A percentile compares a stretch with the other conserved stretches of the same genome.
phyloP scores from a whole-genome alignment of 495 filamentous ascomycete genomes.

The Hypoxylon subgilvum region DNA sequence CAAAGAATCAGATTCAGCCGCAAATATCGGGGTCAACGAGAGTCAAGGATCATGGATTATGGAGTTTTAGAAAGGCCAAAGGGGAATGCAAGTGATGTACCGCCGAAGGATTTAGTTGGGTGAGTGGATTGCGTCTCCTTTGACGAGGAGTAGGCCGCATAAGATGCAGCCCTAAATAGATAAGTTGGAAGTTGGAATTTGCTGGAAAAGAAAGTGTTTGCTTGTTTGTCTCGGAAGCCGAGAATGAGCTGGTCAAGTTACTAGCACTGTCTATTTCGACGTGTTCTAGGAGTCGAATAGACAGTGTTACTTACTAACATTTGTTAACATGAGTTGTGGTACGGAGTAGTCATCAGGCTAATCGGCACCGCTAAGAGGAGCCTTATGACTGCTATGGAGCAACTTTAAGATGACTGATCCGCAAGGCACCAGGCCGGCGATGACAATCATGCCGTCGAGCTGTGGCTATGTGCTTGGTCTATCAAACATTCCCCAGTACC shows the following conservation, averaged over 20 bases:
- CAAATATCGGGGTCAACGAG: conserved; percentile 15
- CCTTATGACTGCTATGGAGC: conserved; percentile 23
- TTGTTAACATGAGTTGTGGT: too few species aligned
- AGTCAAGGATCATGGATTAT: conserved; percentile 18
- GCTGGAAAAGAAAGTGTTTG: conserved; percentile 2
- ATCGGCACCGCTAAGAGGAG: conserved; percentile 22
- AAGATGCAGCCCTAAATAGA: conserved; percentile 11
- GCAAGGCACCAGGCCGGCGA: conserved; percentile 29
- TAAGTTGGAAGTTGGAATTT: neutral
- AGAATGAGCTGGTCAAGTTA: neutral
- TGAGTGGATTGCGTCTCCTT: neutral
- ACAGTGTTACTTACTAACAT: too few species aligned
- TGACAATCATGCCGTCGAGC: conserved; percentile 19
- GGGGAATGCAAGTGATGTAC: conserved; percentile 2
- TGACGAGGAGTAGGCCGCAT: neutral
- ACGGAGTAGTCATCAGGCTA: conserved; percentile 17
- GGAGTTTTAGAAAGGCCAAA: conserved; percentile 7
- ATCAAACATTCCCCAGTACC: conserved; percentile 16
- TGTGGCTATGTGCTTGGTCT: conserved; percentile 25
- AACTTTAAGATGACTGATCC: conserved; percentile 25
- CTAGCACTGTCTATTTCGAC: conserved; percentile 19
- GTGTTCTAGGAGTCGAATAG: too few species aligned
- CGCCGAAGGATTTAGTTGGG: conserved; percentile 23
- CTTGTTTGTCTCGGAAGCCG: conserved; percentile 7
- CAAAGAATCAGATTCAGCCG: conserved; percentile 31